Base-by-base conservation (phyloP, 2,329 filamentous ascomycete genomes). In the Hypoxylon sp. region DNA sequence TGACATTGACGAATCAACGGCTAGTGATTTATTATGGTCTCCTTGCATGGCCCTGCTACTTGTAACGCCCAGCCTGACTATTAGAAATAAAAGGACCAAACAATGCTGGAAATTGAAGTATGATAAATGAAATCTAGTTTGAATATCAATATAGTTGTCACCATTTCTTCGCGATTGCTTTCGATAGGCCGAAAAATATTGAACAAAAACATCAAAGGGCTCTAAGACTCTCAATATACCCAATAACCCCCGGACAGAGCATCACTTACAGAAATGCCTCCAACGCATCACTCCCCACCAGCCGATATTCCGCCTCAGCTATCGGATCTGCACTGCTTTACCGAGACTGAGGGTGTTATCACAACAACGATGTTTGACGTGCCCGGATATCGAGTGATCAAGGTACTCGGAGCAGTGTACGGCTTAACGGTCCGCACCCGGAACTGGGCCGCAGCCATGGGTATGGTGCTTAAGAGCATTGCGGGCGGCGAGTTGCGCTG, bases 291-390 rank as follows among this genome's bases (percentile, higher is more conserved):
- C 53, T 28, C 28, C 19, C 19, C 45, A n/a, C 64, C 69, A 2
- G 81, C 80, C 34, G 63, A 80, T 48, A 70, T 84, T 38, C 81
- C 82, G 6, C 76, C 80, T 1, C 74, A 80, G 45, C 66, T 84
- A 6, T 82, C 81, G 0, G 84, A 86, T 68, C 77, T 86, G 6
- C 84, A 86, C 76, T 89, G 86, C 79, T 89, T 87, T 77, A 85
- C 86, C 41, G 88, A 90, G 73, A 90, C 88, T 6, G 83, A 86
- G 51, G 87, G 87, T 38, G 82, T 90, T 60, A 85, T 90, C 69
- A 89, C 86, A 0, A 85, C 86, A 0, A 90, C 88, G 58, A 90
- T 89, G 87, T 87, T 86, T 77, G 87, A 90, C 73, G 78, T 90
- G 21, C 87, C 87, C 0, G 87, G 87, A 6, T 89, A 89, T 77